A percentile compares a stretch with the other conserved stretches of the same genome.
Evolutionary conservation across 1,284 basidiomycete species (phyloP).

Genomic region (Gomphus bonarii): DNA sequence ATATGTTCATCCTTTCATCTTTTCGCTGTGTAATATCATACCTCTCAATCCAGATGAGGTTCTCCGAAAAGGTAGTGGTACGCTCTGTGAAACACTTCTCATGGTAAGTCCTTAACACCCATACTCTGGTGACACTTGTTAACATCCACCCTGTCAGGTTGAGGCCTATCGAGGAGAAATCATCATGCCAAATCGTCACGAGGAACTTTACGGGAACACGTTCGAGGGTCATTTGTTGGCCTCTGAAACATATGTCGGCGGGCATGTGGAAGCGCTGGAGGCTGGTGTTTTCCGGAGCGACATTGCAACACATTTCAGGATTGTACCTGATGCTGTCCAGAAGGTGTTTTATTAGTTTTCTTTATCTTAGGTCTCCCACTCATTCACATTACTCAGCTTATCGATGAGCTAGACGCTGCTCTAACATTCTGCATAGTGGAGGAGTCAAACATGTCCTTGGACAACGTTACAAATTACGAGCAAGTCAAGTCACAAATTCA

Average conservation of each 20-base stretch:
- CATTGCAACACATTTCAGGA: constrained; percentile 92
- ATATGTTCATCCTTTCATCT: constrained; percentile 99
- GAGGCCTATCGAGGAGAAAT: constrained; percentile 90
- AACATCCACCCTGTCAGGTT: constrained; percentile 43
- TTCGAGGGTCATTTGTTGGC: constrained; percentile 89
- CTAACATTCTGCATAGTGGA: constrained; percentile 84
- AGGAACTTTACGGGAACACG: constrained; percentile 87
- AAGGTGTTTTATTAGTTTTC: constrained; percentile 38
- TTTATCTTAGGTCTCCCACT: not conserved
- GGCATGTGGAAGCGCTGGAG: constrained; percentile 97
- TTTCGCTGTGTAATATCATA: constrained; percentile 99
- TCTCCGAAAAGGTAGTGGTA: constrained; percentile 91
- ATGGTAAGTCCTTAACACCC: constrained; percentile 75
- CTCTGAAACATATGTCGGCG: constrained; percentile 98
- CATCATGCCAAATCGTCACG: constrained; percentile 98
- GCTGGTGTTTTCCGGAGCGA: constrained; percentile 98
- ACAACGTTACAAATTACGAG: constrained; percentile 91
- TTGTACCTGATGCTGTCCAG: constrained; percentile 82
- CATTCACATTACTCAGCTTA: constrained; percentile 47
- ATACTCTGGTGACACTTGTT: not conserved
- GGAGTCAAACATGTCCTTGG: constrained; percentile 76
- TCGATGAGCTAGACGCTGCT: constrained; percentile 89
- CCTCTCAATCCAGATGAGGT: constrained; percentile 97
- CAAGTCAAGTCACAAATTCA: constrained; percentile 81
- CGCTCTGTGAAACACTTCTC: constrained; percentile 92